Evolutionary conservation across 108 stramenopile species (phyloP).

Genomic region (Skeletonema menzelii): DNA sequence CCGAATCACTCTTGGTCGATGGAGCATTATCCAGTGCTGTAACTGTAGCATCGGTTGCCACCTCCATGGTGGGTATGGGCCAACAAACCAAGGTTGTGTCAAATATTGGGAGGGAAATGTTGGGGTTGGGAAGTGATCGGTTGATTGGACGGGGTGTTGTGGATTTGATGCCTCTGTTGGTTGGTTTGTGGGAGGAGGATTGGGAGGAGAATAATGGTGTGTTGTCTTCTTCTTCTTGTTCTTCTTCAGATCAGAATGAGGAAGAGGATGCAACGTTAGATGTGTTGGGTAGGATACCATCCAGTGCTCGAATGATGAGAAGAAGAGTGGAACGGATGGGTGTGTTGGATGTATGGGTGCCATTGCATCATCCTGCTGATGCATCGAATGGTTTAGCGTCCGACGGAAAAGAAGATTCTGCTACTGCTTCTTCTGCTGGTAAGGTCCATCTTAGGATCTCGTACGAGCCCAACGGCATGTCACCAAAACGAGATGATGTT

Average conservation of each 20-base stretch:
- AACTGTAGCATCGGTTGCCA: constrained; percentile 43
- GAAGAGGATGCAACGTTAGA: constrained; percentile 21
- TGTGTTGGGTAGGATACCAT: constrained; percentile 24
- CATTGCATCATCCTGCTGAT: constrained; percentile 38
- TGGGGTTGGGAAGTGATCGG: constrained; percentile 48
- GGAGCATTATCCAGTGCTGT: constrained; percentile 33
- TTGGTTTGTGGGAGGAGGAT: constrained; percentile 57
- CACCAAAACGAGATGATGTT: constrained; percentile 68
- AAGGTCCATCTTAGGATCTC: constrained; percentile 72
- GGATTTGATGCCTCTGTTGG: constrained; percentile 68
- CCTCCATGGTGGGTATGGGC: constrained; percentile 48
- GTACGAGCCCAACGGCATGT: constrained; percentile 76
- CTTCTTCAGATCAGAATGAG: neutral
- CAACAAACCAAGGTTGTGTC: constrained; percentile 4
- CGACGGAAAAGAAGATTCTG: neutral
- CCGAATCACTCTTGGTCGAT: constrained; percentile 33
- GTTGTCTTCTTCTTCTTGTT: neutral
- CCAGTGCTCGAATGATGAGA: neutral
- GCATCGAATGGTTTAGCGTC: neutral
- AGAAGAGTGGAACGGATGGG: constrained; percentile 23
- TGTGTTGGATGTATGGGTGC: constrained; percentile 70
- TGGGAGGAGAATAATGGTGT: constrained; percentile 18
- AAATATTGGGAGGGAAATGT: constrained; percentile 15
- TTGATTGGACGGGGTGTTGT: constrained; percentile 66
- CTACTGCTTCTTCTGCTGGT: constrained; percentile 39